phyloP scores from a whole-genome alignment of 768 basidiomycete species.

The Trametes maxima region DNA sequence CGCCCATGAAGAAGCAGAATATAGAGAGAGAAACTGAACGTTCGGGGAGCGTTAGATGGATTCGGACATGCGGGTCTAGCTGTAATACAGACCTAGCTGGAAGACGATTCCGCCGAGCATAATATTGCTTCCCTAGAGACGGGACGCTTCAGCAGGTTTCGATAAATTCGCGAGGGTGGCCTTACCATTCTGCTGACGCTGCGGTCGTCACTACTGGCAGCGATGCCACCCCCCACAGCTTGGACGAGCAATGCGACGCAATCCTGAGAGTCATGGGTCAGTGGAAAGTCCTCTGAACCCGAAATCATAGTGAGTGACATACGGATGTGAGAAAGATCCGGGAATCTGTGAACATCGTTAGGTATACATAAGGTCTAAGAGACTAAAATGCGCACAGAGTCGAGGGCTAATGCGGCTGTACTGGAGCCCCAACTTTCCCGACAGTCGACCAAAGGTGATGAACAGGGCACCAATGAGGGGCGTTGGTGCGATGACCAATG shows the following conservation, averaged over 20 bases:
- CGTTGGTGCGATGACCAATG: slow-evolving; percentile 27
- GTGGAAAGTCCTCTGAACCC: not conserved
- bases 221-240: not conserved
- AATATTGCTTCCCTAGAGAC: slow-evolving; percentile 21
- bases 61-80: not conserved
- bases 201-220: not conserved
- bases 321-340: not conserved
- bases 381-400: slow-evolving; percentile 26
- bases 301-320: not conserved
- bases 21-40: slow-evolving; percentile 1
- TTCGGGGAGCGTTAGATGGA: not conserved
- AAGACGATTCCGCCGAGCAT: slow-evolving; percentile 33
- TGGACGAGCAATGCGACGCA: not conserved
- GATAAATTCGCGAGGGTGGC: not conserved
- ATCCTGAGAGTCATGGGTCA: not conserved
- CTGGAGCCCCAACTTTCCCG: slow-evolving; percentile 43
- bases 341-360: not conserved
- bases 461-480: slow-evolving; percentile 60
- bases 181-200: not conserved
- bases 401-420: slow-evolving; percentile 50
- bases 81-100: slow-evolving; percentile 21
- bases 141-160: not conserved
- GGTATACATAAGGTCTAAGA: no score
- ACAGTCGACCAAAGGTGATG: slow-evolving; percentile 51
- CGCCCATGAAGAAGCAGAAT: not conserved